Evolutionary conservation across 805 yeast species (phyloP).

Genomic region (Metschnikowia bowlesiae): DNA sequence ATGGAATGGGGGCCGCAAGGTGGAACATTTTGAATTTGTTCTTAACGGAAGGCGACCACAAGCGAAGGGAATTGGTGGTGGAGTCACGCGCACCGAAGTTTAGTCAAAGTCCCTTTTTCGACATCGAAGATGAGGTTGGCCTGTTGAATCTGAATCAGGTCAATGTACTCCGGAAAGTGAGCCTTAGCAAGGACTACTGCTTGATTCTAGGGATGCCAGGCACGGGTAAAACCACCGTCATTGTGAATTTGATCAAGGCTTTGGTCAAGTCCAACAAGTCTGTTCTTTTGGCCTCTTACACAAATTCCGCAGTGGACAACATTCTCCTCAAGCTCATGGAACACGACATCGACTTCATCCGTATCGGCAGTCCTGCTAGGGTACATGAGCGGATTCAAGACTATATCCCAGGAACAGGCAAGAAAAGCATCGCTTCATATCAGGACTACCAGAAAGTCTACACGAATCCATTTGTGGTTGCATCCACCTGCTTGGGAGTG

Average conservation of each 20-base stretch:
- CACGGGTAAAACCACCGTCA: conserved; percentile 91
- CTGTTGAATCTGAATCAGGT: conserved; percentile 68
- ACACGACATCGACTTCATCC: conserved; percentile 41
- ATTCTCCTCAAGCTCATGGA: conserved; percentile 66
- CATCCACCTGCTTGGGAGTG: conserved; percentile 82
- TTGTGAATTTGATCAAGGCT: conserved; percentile 64
- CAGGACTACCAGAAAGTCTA: conserved; percentile 47
- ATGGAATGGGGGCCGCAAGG: conserved; percentile 72
- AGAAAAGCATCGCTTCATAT: conserved; percentile 30
- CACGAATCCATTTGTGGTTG: conserved; percentile 67
- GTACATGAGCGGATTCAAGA: conserved; percentile 60
- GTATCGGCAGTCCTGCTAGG: conserved; percentile 60
- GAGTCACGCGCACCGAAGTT: conserved; percentile 49
- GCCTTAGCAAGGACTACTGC: conserved; percentile 68
- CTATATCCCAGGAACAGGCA: conserved; percentile 43
- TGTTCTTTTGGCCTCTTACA: conserved; percentile 77
- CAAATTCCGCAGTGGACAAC: conserved; percentile 96
- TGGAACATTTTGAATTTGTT: conserved; percentile 71
- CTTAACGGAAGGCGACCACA: conserved; percentile 43
- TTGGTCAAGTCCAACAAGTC: conserved; percentile 59
- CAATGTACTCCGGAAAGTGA: conserved; percentile 60
- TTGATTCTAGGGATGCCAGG: conserved; percentile 97
- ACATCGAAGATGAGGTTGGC: conserved; percentile 9
- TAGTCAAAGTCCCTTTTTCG: conserved; percentile 20
- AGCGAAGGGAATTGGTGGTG: conserved; percentile 47